These are phyloP conservation scores for Fraxinus sp. DNA, from an alignment of 305 asterid species.

Conservation along the genomic window DNA sequence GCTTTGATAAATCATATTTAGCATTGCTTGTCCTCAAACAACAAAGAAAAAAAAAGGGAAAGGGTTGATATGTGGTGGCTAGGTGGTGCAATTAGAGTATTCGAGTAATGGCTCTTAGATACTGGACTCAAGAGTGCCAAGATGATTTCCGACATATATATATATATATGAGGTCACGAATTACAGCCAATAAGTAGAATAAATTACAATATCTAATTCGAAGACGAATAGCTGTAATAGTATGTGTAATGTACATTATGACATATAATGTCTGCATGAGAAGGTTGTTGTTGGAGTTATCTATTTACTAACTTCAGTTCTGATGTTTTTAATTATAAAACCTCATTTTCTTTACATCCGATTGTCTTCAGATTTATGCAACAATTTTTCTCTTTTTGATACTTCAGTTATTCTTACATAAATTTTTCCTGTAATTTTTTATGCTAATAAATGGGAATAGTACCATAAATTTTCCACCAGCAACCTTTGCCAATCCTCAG, in stretches of 20 bases:
- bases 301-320: conserved; percentile 2
- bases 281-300: background rate
- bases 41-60: background rate
- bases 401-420: background rate
- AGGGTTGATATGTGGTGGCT: background rate
- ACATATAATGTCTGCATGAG: background rate
- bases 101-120: conserved; percentile 2
- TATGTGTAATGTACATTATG: background rate
- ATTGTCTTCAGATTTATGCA: background rate
- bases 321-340: background rate
- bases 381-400: background rate
- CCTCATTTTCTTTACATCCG: background rate
- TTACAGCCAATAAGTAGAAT: background rate
- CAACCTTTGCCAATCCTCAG: background rate
- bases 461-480: background rate
- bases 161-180: background rate
- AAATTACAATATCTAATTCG: background rate
- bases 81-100: background rate
- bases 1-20: background rate
- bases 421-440: background rate
- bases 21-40: background rate
- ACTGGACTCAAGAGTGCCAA: conserved; percentile 1
- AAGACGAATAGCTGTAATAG: conserved; percentile 3
- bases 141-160: background rate
- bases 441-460: background rate